Evolutionary conservation across 2,329 filamentous ascomycete species (phyloP).

Genomic region (Botryosphaeria agaves): DNA sequence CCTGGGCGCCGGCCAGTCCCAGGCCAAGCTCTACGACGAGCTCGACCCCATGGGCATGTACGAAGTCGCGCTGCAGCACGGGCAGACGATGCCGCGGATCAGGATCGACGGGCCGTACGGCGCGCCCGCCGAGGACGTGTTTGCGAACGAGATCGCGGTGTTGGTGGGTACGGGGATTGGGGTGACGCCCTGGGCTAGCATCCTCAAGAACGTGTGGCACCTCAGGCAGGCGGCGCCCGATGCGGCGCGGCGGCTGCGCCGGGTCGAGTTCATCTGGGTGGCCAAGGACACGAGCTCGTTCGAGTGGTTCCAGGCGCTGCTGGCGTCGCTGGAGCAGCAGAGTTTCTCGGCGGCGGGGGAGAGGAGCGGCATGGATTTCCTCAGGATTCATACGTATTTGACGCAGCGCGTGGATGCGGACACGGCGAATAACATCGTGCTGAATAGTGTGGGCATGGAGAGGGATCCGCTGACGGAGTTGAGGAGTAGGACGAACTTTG

Average conservation of each 20-base stretch:
- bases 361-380: slow-evolving; percentile 56
- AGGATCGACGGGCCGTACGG: slow-evolving; percentile 93
- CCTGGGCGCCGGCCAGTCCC: slow-evolving; percentile 75
- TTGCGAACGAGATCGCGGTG: slow-evolving; percentile 78
- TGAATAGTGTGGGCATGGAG: slow-evolving; percentile 81
- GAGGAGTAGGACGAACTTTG: slow-evolving; percentile 81
- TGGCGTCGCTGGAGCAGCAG: slow-evolving; percentile 80
- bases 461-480: slow-evolving; percentile 87
- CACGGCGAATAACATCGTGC: slow-evolving; percentile 87
- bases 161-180: slow-evolving; percentile 77
- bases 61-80: slow-evolving; percentile 86
- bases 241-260: slow-evolving; percentile 71
- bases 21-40: slow-evolving; percentile 77
- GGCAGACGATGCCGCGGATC: slow-evolving; percentile 76
- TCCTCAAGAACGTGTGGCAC: slow-evolving; percentile 97
- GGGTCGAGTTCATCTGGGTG: slow-evolving; percentile 98
- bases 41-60: slow-evolving; percentile 95
- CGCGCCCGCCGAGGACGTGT: slow-evolving; percentile 92
- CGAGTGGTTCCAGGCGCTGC: slow-evolving; percentile 94
- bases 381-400: slow-evolving; percentile 95
- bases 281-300: slow-evolving; percentile 92
- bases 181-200: slow-evolving; percentile 73
- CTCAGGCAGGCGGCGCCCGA: slow-evolving; percentile 79
- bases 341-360: slow-evolving; percentile 49
- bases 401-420: slow-evolving; percentile 86